Evolutionary conservation across 176 grass and related monocot genomes (phyloP).

Genomic region (Hsuehochloa calcarea): DNA sequence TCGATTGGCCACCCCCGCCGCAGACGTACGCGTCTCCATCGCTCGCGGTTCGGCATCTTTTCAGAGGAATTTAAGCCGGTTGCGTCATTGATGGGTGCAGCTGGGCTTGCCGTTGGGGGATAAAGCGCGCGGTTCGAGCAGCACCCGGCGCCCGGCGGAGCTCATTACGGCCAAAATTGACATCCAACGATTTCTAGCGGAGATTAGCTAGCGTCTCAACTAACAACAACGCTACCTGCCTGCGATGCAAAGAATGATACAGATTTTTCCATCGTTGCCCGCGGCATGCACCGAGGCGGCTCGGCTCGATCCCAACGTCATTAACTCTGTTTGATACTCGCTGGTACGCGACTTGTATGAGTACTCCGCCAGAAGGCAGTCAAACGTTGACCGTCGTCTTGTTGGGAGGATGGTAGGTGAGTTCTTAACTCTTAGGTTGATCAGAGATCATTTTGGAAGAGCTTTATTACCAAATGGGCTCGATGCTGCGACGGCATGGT

Average conservation of each 20-base stretch:
- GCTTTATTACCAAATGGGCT: neutral
- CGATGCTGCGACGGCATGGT: neutral
- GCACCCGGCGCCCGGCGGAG: neutral
- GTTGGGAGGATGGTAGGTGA: constrained; percentile 40
- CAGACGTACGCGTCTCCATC: neutral
- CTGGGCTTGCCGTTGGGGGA: neutral
- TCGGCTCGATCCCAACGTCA: neutral
- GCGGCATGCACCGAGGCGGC: neutral
- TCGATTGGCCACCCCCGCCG: neutral
- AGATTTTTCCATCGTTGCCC: neutral
- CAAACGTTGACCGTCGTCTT: neutral
- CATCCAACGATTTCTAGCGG: constrained; percentile 7
- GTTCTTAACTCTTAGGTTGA: neutral
- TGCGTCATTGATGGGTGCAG: neutral
- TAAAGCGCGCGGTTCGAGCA: constrained; percentile 13
- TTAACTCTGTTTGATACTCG: neutral
- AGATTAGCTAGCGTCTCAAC: neutral
- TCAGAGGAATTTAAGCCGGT: neutral
- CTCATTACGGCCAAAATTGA: constrained; percentile 28
- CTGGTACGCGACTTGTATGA: neutral
- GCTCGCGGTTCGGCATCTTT: neutral
- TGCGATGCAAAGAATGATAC: neutral
- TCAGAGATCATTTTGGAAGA: neutral
- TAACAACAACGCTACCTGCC: neutral
- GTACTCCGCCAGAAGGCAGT: neutral